Conservation (phyloP, 1,284 basidiomycete species). For the Cutaneotrichosporon mucoides region DNA sequence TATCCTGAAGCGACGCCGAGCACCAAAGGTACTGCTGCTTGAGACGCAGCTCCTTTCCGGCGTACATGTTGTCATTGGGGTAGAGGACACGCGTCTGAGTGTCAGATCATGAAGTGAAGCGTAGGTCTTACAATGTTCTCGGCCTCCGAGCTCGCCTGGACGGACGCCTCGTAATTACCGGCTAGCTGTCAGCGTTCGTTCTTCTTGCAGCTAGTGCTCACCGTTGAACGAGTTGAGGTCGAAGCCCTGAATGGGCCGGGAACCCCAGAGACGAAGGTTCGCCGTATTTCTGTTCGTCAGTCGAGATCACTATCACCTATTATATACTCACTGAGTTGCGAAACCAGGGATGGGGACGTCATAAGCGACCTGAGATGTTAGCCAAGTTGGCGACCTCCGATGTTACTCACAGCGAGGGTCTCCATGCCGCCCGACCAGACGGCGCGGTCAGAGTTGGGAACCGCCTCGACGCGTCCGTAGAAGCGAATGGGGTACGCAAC, state of each 20-base stretch:
- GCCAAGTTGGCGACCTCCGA: neutral
- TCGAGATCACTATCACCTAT: too few relatives aligned
- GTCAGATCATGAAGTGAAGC: neutral
- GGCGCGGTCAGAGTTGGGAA: constrained; percentile 59
- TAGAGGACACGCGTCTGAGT: constrained; percentile 69
- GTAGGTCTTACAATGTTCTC: constrained; percentile 61
- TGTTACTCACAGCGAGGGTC: constrained; percentile 60
- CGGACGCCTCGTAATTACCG: constrained; percentile 82
- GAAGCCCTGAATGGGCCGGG: constrained; percentile 84
- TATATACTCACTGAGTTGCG: constrained; percentile 33
- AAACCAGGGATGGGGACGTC: constrained; percentile 80
- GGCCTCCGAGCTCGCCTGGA: constrained; percentile 78
- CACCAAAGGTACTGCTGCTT: constrained; percentile 94
- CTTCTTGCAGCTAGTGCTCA: constrained; percentile 31
- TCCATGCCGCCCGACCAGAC: constrained; percentile 86
- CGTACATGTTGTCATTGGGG: constrained; percentile 52
- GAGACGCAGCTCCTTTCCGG: constrained; percentile 80
- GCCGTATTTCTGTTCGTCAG: constrained; percentile 43
- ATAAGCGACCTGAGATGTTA: constrained; percentile 59
- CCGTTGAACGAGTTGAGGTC: constrained; percentile 89
- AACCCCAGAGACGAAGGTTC: constrained; percentile 56
- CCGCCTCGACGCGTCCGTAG: constrained; percentile 72
- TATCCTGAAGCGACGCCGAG: constrained; percentile 65
- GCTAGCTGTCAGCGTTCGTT: constrained; percentile 48
- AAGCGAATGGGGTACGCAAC: constrained; percentile 69